These are phyloP conservation scores for Colletotrichum siamense DNA, from an alignment of 2,329 filamentous ascomycete genomes.

Conservation along the genomic window DNA sequence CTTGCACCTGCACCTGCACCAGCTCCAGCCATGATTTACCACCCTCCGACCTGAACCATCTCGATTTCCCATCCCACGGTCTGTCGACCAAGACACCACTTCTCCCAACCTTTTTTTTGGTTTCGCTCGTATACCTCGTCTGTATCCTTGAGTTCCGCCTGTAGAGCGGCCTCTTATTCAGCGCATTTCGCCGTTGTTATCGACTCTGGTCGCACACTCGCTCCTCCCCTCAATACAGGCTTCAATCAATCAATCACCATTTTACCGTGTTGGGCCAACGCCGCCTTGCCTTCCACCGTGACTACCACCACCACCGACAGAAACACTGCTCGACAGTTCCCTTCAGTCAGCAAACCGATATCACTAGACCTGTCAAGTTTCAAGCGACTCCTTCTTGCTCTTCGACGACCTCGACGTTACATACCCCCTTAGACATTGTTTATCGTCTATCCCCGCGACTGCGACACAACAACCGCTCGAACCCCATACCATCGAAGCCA, in stretches of 20 bases:
- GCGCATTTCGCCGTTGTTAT: neutral
- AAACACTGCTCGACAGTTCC: neutral
- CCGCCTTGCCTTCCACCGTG: neutral
- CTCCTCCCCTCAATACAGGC: neutral
- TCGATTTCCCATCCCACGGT: neutral
- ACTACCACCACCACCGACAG: neutral
- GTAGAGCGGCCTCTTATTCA: neutral
- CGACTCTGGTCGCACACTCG: neutral
- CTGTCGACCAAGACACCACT: neutral
- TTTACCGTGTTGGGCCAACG: conserved; percentile 1
- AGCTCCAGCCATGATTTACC: neutral
- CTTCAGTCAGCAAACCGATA: neutral
- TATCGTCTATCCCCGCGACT: neutral
- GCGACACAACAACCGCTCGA: conserved; percentile 7
- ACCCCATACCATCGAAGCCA: neutral
- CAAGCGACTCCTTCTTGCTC: neutral
- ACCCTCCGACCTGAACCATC: neutral
- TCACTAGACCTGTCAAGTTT: neutral
- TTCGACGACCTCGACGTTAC: neutral
- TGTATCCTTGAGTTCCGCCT: neutral
- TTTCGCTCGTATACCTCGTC: conserved; percentile 14
- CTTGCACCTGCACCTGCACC: neutral
- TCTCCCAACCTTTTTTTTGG: neutral
- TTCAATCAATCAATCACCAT: neutral
- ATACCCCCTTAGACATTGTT: neutral